Percentiles rank a stretch among this genome's conserved stretches.
phyloP scores from a whole-genome alignment of 352 stramenopile genomes.

The Globisporangium camurandrum region DNA sequence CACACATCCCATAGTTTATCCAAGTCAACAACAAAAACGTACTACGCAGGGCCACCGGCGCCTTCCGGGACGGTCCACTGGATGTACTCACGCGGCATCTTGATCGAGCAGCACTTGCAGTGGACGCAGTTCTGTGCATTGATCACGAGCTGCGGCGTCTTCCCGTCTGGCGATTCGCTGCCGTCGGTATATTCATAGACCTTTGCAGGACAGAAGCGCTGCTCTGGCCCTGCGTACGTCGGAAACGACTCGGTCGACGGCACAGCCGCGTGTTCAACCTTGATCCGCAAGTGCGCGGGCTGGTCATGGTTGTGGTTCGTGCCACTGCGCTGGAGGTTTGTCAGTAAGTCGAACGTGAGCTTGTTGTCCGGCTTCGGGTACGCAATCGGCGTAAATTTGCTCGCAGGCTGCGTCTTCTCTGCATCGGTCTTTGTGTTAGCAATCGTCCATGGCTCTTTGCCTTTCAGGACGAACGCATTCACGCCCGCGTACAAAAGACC shows the following conservation, averaged over 20 bases:
- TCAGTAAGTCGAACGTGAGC: slow-evolving; percentile 98
- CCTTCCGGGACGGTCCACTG: slow-evolving; percentile 99
- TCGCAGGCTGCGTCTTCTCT: slow-evolving; percentile 88
- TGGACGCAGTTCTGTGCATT: slow-evolving; percentile 99
- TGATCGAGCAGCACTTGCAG: slow-evolving; percentile 99
- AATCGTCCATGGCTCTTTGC: slow-evolving; percentile 96
- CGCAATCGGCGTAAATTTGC: slow-evolving; percentile 88
- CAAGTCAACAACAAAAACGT: slow-evolving; percentile 43
- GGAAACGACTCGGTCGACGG: slow-evolving; percentile 84
- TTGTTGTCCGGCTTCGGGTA: slow-evolving; percentile 97
- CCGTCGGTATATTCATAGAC: slow-evolving; percentile 99
- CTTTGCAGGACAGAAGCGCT: slow-evolving; percentile 96
- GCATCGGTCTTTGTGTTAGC: slow-evolving; percentile 79
- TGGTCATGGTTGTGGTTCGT: slow-evolving; percentile 99
- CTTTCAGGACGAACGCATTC: slow-evolving; percentile 90
- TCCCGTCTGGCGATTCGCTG: slow-evolving; percentile 71
- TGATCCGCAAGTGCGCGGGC: slow-evolving; percentile 95
- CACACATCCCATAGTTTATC: too few relatives aligned
- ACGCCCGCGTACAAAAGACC: slow-evolving; percentile 93
- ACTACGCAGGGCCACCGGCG: slow-evolving; percentile 96
- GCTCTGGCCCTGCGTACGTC: slow-evolving; percentile 95
- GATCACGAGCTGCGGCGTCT: slow-evolving; percentile 94
- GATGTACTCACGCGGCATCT: slow-evolving; percentile 99
- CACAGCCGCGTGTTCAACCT: slow-evolving; percentile 83
- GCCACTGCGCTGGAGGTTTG: slow-evolving; percentile 94